These are phyloP conservation scores for Podaxis carcinomalis DNA, from an alignment of 768 basidiomycete genomes.

Conservation along the genomic window DNA sequence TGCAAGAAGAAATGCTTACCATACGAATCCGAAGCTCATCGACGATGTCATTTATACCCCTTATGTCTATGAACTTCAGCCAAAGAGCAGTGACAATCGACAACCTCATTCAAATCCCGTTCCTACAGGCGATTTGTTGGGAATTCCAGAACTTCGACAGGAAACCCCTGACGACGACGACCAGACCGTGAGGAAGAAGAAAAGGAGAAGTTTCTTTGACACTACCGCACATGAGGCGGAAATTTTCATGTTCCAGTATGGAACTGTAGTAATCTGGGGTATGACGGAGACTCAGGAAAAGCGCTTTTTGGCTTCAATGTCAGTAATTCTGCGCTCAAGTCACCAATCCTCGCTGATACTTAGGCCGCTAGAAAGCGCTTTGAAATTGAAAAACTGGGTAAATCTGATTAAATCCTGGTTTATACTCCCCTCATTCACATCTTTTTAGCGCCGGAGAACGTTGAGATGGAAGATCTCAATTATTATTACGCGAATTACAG, in stretches of 20 bases:
- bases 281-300: slow-evolving; percentile 94
- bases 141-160: slow-evolving; percentile 64
- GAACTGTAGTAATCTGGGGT: slow-evolving; percentile 96
- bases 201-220: slow-evolving; percentile 59
- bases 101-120: slow-evolving; percentile 18
- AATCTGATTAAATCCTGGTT: background rate
- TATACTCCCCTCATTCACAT: slow-evolving; percentile 9
- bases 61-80: slow-evolving; percentile 68
- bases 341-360: slow-evolving; percentile 14
- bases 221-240: slow-evolving; percentile 70
- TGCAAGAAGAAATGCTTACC: slow-evolving; percentile 76
- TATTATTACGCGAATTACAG: slow-evolving; percentile 97
- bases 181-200: slow-evolving; percentile 36
- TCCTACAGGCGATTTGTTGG: slow-evolving; percentile 70
- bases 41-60: slow-evolving; percentile 95
- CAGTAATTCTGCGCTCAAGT: slow-evolving; percentile 26
- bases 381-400: slow-evolving; percentile 83
- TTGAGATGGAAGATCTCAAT: slow-evolving; percentile 96
- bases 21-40: slow-evolving; percentile 81
- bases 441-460: slow-evolving; percentile 69
- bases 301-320: slow-evolving; percentile 89
- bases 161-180: slow-evolving; percentile 27
- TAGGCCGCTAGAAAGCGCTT: slow-evolving; percentile 75
- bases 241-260: slow-evolving; percentile 91
- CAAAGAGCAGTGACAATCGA: slow-evolving; percentile 25